Evolutionary conservation across 2,329 filamentous ascomycete species (phyloP).

Genomic region (Fusarium subglutinans): DNA sequence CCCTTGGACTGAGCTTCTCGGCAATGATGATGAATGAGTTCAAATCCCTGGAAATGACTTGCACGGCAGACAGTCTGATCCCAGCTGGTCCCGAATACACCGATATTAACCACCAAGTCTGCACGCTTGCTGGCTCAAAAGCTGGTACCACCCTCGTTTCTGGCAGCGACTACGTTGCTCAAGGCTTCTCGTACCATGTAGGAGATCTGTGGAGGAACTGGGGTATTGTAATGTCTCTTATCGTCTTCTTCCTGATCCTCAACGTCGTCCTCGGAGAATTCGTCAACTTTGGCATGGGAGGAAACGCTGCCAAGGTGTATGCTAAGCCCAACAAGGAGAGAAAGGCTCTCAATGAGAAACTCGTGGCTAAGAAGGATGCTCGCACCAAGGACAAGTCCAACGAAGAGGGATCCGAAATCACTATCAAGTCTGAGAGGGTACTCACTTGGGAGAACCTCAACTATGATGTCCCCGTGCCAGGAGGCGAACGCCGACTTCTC

Average conservation of each 20-base stretch:
- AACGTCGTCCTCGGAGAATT: conserved; percentile 84
- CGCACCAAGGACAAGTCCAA: conserved; percentile 59
- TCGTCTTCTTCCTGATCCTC: conserved; percentile 76
- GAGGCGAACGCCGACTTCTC: conserved; percentile 65
- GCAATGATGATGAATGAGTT: conserved; percentile 91
- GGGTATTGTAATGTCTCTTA: conserved; percentile 80
- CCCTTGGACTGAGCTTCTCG: conserved; percentile 78
- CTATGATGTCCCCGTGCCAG: conserved; percentile 74
- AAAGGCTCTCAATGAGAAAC: conserved; percentile 70
- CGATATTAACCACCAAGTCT: conserved; percentile 79
- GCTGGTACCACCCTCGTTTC: conserved; percentile 71
- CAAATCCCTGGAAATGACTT: conserved; percentile 72
- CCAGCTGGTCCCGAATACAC: conserved; percentile 76
- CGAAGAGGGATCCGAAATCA: conserved; percentile 60
- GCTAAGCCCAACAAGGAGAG: conserved; percentile 74
- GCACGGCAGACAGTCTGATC: conserved; percentile 72
- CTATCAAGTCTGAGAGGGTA: conserved; percentile 69
- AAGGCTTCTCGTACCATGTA: conserved; percentile 73
- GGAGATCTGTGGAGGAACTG: conserved; percentile 83
- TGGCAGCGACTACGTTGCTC: conserved; percentile 74
- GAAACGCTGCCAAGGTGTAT: conserved; percentile 83
- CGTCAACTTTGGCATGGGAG: conserved; percentile 80
- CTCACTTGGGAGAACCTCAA: conserved; percentile 88
- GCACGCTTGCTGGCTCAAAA: conserved; percentile 77
- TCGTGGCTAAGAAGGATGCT: conserved; percentile 67